These are phyloP conservation scores for Paraphoma sp. DNA, from an alignment of 2,329 filamentous ascomycete species.

Conservation along the genomic window DNA sequence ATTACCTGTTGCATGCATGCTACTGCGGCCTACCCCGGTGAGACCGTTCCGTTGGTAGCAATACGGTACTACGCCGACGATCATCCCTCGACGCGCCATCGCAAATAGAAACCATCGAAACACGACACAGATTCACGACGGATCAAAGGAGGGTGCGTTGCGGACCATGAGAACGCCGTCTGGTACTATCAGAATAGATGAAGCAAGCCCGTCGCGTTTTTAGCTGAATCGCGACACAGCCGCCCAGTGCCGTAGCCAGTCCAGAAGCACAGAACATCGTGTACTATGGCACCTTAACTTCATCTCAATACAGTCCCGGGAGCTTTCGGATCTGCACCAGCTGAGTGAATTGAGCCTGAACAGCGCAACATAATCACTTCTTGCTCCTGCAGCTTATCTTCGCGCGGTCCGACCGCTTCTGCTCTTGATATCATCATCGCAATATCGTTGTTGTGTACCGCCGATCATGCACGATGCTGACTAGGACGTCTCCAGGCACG, in stretches of 20 bases:
- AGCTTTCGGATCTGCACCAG: no score
- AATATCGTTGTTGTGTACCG: background rate
- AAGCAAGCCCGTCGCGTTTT: background rate
- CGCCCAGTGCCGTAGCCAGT: no score
- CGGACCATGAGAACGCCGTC: constrained; percentile 1
- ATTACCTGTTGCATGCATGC: constrained; percentile 2
- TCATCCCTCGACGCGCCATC: constrained; percentile 1
- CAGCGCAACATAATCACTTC: no score
- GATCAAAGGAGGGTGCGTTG: background rate
- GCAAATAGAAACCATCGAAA: constrained; percentile 13
- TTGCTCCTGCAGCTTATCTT: no score
- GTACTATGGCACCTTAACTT: no score
- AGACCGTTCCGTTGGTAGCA: background rate
- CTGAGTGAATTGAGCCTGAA: no score
- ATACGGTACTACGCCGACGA: constrained; percentile 10
- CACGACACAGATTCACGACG: background rate
- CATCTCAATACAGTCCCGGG: no score
- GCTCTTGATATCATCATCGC: background rate
- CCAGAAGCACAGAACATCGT: no score
- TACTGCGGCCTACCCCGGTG: background rate
- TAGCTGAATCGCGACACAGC: background rate
- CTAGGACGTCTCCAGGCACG: background rate
- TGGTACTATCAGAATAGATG: background rate
- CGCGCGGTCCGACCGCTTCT: background rate
- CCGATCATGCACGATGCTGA: constrained; percentile 6